phyloP scores from a whole-genome alignment of 805 yeast species.

The Nakazawaea populi region DNA sequence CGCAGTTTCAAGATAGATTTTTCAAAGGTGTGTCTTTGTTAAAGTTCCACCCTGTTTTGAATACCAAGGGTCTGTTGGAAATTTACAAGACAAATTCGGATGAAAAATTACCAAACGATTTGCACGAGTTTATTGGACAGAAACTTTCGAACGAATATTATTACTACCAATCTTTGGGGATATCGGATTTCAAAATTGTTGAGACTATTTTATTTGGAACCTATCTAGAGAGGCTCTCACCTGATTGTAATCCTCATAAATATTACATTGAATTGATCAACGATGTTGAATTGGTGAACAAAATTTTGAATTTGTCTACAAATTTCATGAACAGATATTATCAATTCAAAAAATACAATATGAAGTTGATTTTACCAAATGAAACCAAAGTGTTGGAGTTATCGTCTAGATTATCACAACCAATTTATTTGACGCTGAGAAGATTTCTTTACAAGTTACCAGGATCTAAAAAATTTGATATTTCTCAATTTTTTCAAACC shows the following conservation, averaged over 20 bases:
- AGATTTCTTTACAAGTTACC: conserved; percentile 24
- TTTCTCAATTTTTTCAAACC: conserved; percentile 23
- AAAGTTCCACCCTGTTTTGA: conserved; percentile 69
- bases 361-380: conserved; percentile 27
- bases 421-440: conserved; percentile 37
- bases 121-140: conserved; percentile 77
- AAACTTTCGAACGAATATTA: conserved; percentile 81
- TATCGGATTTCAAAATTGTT: conserved; percentile 56
- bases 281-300: conserved; percentile 43
- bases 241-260: conserved; percentile 54
- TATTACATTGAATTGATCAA: conserved; percentile 54
- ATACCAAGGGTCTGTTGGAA: conserved; percentile 61
- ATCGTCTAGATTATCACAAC: conserved; percentile 48
- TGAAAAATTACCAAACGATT: conserved; percentile 61
- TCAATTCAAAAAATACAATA: conserved; percentile 63
- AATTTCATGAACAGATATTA: conserved; percentile 76
- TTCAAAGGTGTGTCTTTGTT: conserved; percentile 66
- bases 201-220: conserved; percentile 64
- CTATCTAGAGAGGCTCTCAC: conserved; percentile 56
- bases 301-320: conserved; percentile 62
- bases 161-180: conserved; percentile 76
- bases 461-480: conserved; percentile 20
- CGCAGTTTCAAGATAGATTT: conserved; percentile 44
- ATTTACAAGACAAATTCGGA: conserved; percentile 27
- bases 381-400: conserved; percentile 22